Evolutionary conservation across 2,329 filamentous ascomycete species (phyloP), one percentile per base, ranked within the genome.

Genomic region (Didymella exigua): DNA sequence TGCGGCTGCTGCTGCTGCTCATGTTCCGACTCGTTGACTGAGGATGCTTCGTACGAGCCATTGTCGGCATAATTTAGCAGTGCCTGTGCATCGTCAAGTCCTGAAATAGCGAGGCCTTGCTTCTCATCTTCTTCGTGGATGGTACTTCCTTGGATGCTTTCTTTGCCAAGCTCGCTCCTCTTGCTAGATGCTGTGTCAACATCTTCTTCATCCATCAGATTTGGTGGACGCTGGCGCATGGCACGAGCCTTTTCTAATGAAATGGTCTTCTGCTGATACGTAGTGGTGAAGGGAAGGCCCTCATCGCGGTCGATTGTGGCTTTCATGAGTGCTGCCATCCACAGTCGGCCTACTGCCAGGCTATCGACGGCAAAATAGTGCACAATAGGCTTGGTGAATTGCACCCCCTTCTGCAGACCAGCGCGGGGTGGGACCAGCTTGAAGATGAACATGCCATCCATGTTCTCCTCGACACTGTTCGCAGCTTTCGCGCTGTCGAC

Each of bases 241-340:
- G 89, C 85, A 54, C 89, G 87, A 11, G 95, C 95, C 77, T 96
- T 96, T 50, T 88, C 85, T 6, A 99, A 84, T 23, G 90, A 95
- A 50, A 99, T 96, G 0, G 95, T 99, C 80, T 96, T 95, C 72
- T 97, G 93, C 72, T 96, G 93, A 77, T 98, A 98, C 3, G 92
- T 96, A 3, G 90, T 95, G 18, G 91, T 92, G 56, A 96, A 88
- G 9, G 89, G 85, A 58, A 89, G 84, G 4, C 84, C 84, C 68
- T 85, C 78, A 65, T 99, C 95, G 57, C 93, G 89, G 71, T 98
- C 93, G 66, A 99, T 99, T 1, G 95, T 99, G 10, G 95, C 95
- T 78, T 99, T 99, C 91, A 99, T 96, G 46, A 99, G 79, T 5
- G 95, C 95, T 4, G 92, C 95, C 95, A 99, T 99, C 95, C 95